A percentile compares a stretch with the other conserved stretches of the same genome.
Conservation (phyloP, 495 filamentous ascomycete genomes). For the Penicillium longicatenatum region DNA sequence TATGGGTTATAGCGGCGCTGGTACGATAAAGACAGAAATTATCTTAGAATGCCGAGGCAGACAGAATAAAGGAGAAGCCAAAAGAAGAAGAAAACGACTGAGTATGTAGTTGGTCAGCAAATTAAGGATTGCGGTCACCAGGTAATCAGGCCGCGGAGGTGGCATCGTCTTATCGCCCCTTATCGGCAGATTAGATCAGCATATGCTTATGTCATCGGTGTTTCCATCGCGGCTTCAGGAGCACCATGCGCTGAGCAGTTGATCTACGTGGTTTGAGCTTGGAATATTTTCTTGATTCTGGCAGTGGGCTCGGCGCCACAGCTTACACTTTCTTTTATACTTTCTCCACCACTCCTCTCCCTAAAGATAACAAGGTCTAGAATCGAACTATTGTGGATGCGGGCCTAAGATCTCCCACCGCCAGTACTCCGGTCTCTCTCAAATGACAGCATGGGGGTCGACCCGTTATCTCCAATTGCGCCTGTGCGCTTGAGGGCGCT, state of each 20-base stretch:
- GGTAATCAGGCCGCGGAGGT: background rate
- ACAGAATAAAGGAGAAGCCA: background rate
- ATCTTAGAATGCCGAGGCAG: background rate
- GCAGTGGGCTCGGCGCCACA: background rate
- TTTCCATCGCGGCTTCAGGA: conserved; percentile 27
- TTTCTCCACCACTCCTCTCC: background rate
- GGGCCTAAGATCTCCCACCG: conserved; percentile 37
- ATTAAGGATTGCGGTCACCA: background rate
- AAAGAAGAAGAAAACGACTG: background rate
- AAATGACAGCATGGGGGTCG: conserved; percentile 73
- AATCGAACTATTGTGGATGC: conserved; percentile 33
- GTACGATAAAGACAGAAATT: background rate
- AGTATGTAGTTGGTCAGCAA: background rate
- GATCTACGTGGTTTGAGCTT: conserved; percentile 3
- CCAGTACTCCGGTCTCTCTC: conserved; percentile 28
- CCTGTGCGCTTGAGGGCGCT: conserved; percentile 85
- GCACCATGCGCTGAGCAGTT: conserved; percentile 6
- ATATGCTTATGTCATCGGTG: conserved; percentile 16
- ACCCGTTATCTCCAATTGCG: conserved; percentile 83
- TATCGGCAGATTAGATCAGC: conserved; percentile 22
- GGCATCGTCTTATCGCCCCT: conserved; percentile 3
- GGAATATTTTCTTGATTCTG: background rate
- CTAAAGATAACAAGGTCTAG: background rate
- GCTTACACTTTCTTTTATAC: background rate
- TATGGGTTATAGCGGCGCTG: background rate